Percentiles rank a stretch among this genome's conserved stretches.
Conservation (phyloP, 768 basidiomycete species). For the Tylopilus balloui region DNA sequence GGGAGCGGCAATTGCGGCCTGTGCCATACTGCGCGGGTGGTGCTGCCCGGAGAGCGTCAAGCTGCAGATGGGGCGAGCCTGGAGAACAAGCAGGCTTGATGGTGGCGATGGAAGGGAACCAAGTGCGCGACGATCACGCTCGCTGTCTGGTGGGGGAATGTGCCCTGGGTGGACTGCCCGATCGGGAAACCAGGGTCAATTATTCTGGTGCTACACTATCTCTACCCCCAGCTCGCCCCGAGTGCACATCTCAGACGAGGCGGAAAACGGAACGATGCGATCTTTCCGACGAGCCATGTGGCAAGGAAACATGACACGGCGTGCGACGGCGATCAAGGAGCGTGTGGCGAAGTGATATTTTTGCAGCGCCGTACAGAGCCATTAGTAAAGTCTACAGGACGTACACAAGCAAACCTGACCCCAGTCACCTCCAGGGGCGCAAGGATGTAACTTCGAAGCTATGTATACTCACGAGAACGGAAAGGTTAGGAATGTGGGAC, state of each 20-base stretch:
- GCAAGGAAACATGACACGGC: too few species aligned
- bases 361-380: slow-evolving; percentile 4
- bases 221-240: not conserved
- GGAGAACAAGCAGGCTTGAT: slow-evolving; percentile 5
- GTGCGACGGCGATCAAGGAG: not conserved
- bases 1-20: slow-evolving; percentile 23
- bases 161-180: slow-evolving; percentile 19
- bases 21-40: slow-evolving; percentile 22
- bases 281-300: not conserved
- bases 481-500: not conserved
- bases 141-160: slow-evolving; percentile 13
- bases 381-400: slow-evolving; percentile 4
- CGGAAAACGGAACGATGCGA: not conserved
- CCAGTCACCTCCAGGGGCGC: not conserved
- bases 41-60: slow-evolving; percentile 1
- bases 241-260: not conserved
- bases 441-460: slow-evolving; percentile 1
- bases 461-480: slow-evolving; percentile 11
- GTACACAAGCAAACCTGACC: slow-evolving; percentile 3
- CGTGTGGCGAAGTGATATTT: not conserved
- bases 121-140: slow-evolving; percentile 29
- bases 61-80: slow-evolving; percentile 2
- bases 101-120: slow-evolving; percentile 16
- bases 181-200: slow-evolving; percentile 24
- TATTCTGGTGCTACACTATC: not conserved